These are phyloP conservation scores for Monilinia fructigena DNA, from an alignment of 2,329 filamentous ascomycete species.

Conservation along the genomic window DNA sequence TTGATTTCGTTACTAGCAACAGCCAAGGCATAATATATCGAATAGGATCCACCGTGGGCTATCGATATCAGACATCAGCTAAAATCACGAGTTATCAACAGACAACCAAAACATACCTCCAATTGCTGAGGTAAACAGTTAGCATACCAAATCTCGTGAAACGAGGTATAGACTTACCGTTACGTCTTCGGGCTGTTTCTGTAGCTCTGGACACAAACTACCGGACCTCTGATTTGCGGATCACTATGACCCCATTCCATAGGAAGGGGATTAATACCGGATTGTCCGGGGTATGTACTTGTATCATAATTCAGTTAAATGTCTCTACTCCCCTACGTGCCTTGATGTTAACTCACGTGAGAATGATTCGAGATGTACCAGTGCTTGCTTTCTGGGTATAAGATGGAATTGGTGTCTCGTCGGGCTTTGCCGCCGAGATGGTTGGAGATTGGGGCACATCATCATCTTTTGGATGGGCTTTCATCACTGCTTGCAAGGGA, in stretches of 20 bases:
- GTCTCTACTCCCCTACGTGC: not conserved
- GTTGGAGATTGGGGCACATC: conserved; percentile 38
- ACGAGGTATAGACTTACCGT: conserved; percentile 55
- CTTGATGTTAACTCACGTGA: conserved; percentile 49
- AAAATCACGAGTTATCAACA: conserved; percentile 4
- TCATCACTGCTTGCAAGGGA: conserved; percentile 25
- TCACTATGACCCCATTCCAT: conserved; percentile 85
- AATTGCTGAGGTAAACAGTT: conserved; percentile 47
- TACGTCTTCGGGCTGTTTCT: conserved; percentile 75
- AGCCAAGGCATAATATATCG: conserved; percentile 91
- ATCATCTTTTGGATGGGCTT: conserved; percentile 29
- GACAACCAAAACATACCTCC: conserved; percentile 49
- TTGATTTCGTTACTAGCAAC: conserved; percentile 88
- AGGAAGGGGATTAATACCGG: conserved; percentile 85
- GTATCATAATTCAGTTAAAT: conserved; percentile 14
- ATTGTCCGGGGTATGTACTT: conserved; percentile 87
- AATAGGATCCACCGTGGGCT: conserved; percentile 86
- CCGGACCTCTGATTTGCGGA: conserved; percentile 73
- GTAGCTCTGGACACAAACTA: conserved; percentile 76
- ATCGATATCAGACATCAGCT: conserved; percentile 36
- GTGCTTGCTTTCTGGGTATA: conserved; percentile 42
- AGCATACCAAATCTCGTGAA: conserved; percentile 28
- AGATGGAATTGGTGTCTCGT: conserved; percentile 25
- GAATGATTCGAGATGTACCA: conserved; percentile 57
- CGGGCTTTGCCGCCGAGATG: conserved; percentile 35